Conservation (phyloP, 352 stramenopile species). For the Pythium rhizo-oryzae region DNA sequence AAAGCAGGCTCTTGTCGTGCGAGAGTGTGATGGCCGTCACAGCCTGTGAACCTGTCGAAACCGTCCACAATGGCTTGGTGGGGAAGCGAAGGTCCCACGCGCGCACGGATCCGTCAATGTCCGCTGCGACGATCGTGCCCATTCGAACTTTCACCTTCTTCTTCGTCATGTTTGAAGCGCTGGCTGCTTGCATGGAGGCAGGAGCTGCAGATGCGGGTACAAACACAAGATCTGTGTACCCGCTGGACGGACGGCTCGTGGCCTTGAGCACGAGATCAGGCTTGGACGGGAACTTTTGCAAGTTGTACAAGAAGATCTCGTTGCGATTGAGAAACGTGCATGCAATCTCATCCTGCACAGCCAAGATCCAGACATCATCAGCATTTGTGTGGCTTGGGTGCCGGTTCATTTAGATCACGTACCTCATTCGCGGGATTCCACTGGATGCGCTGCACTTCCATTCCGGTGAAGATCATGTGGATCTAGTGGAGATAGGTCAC, state of each 20-base stretch:
- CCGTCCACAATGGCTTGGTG: conserved; percentile 51
- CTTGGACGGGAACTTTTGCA: conserved; percentile 71
- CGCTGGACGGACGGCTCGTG: conserved; percentile 65
- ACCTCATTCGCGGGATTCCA: conserved; percentile 81
- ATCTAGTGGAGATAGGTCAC: conserved; percentile 36
- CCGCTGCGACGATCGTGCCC: conserved; percentile 51
- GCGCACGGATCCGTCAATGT: conserved; percentile 64
- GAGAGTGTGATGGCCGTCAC: conserved; percentile 58
- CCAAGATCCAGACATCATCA: background rate
- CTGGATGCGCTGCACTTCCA: conserved; percentile 71
- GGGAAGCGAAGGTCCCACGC: conserved; percentile 71
- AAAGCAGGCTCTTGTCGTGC: conserved; percentile 44
- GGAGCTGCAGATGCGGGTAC: conserved; percentile 14
- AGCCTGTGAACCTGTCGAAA: conserved; percentile 49
- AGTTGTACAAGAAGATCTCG: conserved; percentile 74
- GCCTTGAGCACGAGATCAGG: conserved; percentile 64
- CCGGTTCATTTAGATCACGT: conserved; percentile 2
- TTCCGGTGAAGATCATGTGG: conserved; percentile 71
- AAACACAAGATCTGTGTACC: conserved; percentile 82
- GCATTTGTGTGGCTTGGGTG: too few relatives aligned
- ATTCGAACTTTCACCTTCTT: conserved; percentile 17
- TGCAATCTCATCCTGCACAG: conserved; percentile 65
- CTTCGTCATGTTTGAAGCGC: background rate
- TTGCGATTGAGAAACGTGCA: conserved; percentile 75
- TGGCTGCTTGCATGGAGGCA: background rate